These are phyloP conservation scores for Salix brachista DNA, from an alignment of 345 rosid species.

Conservation along the genomic window DNA sequence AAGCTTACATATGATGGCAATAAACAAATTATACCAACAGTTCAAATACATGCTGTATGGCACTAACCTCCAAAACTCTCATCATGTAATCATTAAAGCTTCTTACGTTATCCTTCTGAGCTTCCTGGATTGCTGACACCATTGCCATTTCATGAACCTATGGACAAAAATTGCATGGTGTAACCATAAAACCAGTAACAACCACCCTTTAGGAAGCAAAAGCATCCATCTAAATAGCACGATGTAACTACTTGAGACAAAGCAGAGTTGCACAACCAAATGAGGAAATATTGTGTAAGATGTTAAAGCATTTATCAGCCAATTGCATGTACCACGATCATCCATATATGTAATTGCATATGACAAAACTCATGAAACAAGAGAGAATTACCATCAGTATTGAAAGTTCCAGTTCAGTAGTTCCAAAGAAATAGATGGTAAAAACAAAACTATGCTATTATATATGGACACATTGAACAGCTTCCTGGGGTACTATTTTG, in stretches of 20 bases:
- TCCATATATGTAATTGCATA: background rate
- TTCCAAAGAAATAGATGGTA: background rate
- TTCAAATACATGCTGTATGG: background rate
- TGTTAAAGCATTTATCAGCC: background rate
- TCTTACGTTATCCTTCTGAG: constrained; percentile 87
- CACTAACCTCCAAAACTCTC: constrained; percentile 85
- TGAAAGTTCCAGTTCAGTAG: background rate
- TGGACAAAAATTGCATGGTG: background rate
- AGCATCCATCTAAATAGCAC: background rate
- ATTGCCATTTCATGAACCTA: constrained; percentile 99
- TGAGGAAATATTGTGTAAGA: background rate
- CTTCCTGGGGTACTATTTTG: background rate
- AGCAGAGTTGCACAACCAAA: constrained; percentile 5
- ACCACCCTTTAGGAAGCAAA: background rate
- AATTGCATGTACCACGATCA: background rate
- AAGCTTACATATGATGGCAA: background rate
- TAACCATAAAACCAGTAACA: background rate
- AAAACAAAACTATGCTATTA: background rate
- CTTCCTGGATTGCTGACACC: constrained; percentile 95
- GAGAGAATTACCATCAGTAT: background rate
- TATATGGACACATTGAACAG: background rate
- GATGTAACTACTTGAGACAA: background rate
- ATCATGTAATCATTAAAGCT: constrained; percentile 95
- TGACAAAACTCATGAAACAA: background rate
- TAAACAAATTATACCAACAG: background rate